Evolutionary conservation across 108 stramenopile species (phyloP).

Genomic region (Cyclotella choctawhatcheeana): DNA sequence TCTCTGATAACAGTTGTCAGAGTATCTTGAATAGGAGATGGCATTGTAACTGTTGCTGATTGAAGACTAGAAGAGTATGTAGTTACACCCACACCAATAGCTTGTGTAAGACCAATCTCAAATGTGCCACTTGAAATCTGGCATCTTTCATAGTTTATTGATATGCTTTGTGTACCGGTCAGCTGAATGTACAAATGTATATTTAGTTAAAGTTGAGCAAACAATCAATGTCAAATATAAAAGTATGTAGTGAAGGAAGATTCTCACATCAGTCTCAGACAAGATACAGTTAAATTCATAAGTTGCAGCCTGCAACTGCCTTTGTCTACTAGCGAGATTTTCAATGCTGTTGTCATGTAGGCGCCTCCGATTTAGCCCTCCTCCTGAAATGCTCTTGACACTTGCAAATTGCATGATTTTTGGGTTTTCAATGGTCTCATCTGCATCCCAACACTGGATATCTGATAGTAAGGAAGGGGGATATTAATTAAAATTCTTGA

Average conservation of each 20-base stretch:
- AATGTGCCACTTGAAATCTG: slow-evolving; percentile 3
- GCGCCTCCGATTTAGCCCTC: not conserved
- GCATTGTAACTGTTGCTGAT: not conserved
- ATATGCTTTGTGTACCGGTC: not conserved
- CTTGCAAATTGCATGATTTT: not conserved
- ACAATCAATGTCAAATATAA: not conserved
- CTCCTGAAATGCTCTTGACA: not conserved
- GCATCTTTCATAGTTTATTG: slow-evolving; percentile 11
- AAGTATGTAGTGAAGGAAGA: not conserved
- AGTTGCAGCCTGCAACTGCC: not conserved
- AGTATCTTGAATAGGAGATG: slow-evolving; percentile 4
- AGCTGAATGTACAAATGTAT: not conserved
- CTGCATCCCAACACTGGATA: not conserved
- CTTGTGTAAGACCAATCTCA: slow-evolving; percentile 4
- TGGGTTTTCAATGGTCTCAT: not conserved
- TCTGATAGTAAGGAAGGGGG: not conserved
- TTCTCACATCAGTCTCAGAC: not conserved
- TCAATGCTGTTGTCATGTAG: not conserved
- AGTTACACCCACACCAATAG: slow-evolving; percentile 10
- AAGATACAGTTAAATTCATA: slow-evolving; percentile 2
- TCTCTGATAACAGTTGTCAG: not conserved
- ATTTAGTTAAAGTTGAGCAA: not conserved
- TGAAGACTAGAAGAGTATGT: slow-evolving; percentile 4
- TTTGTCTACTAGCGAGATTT: not conserved
- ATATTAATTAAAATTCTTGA: not conserved